Evolutionary conservation across 2,329 filamentous ascomycete genomes (phyloP), one percentile per base, ranked within the genome.

Genomic region (Setomelanomma holmii): DNA sequence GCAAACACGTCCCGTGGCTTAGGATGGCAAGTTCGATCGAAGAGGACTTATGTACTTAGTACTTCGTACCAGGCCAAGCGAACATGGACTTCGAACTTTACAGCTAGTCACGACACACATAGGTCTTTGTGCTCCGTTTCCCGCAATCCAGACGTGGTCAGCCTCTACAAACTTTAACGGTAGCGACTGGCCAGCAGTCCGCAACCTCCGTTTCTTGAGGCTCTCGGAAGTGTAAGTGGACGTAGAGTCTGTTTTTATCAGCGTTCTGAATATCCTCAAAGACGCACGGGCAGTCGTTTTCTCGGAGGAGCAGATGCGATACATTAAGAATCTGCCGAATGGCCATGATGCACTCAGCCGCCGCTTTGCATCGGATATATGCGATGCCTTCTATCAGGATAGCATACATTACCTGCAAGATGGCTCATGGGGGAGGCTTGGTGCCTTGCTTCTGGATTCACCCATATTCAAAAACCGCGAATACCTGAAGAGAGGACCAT

Each of bases 101-200:
- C 14, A 27, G 19, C 45, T 48, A 5, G 45, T 48, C 20, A 40
- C 45, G 12, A 20, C 45, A 11, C 22, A 36, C 20, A 5, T 44
- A 10, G 24, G 14, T 6, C 41, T 44, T 19, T 44, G 41, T 24
- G 41, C 5, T 19, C 4, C 8, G 6, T 22, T 38, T 16, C 4
- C 6, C 10, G 41, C 5, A 7, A 3, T 16, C n/a, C n/a, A n/a
- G n/a, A n/a, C n/a, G n/a, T n/a, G n/a, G n/a, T n/a, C n/a, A n/a
- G n/a, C n/a, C 6, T 19, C 11, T 8, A 24, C 12, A 20, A 8
- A 8, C 11, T 17, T 44, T 20, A 30, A 7, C 16, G 27, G 34
- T 7, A 22, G 23, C 5, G 41, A 44, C 4, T 44, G 41, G 41
- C 41, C 41, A 7, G 16, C 5, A 8, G n/a, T 44, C 6, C 41